Base-by-base conservation (phyloP, 768 basidiomycete species). In the Psilocybe subaeruginosa region DNA sequence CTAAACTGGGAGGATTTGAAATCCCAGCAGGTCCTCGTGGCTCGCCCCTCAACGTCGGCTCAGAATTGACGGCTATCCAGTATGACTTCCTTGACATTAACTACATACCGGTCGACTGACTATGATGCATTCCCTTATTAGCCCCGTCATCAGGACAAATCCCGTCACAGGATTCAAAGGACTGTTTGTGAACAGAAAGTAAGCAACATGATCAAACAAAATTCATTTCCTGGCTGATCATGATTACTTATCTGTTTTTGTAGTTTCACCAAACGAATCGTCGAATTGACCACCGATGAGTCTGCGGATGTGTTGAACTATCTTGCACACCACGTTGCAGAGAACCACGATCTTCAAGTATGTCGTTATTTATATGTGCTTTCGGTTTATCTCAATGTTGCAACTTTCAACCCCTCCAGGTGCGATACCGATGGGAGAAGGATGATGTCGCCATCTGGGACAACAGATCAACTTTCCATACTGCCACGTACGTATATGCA, bases 381-480 rank as follows among this genome's bases (percentile, higher is more conserved):
- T 33, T 23, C 35, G 12, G 0, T 35, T 14, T 11, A n/a, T 1
- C 37, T 14, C 2, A 6, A 29, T 16, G 2, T 19, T 58, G 35
- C 35, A 11, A 14, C 29, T n/a, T 3, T 1, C 8, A 14, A 11
- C 19, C 30, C 39, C 3, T 60, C n/a, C 39, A 65, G 51, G 74
- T 84, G 56, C 75, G 82, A 27, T 83, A 76, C 76, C 78, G 78
- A 17, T 88, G 86, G 85, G 69, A 72, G 35, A 66, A 68, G 43
- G 80, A 85, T 64, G 82, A 82, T 57, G 68, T 87, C 27, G 86
- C 86, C 0, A 84, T 88, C 65, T 88, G 85, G 86, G 85, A 86
- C 58, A 88, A 88, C 67, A 71, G 85, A 46, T 73, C 77, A 16
- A 82, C 81, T 0, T 79, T 76, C 70, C 83, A 85, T 63, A 82